Conservation (phyloP, 78 protist genomes). For the Speleostelium caveatum region DNA sequence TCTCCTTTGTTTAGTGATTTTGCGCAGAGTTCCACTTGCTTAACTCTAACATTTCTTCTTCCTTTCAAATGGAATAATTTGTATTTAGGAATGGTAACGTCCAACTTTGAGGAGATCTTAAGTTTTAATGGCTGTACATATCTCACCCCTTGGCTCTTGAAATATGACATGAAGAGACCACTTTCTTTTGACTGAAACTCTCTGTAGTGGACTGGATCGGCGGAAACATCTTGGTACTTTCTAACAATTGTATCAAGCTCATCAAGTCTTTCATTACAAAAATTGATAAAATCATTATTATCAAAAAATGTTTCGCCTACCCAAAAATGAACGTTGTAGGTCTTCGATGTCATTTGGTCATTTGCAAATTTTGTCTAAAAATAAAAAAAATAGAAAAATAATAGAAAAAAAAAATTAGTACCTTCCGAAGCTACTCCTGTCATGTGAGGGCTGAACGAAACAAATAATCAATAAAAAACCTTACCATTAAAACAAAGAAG, state of each 20-base stretch:
- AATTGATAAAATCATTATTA: neutral
- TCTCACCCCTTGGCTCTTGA: constrained; percentile 33
- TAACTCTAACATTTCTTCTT: constrained; percentile 42
- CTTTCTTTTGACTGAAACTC: constrained; percentile 67
- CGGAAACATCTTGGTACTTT: neutral
- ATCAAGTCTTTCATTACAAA: constrained; percentile 4
- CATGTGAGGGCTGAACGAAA: no score
- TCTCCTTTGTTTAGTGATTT: constrained; percentile 77
- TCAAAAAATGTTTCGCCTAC: constrained; percentile 7
- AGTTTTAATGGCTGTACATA: constrained; percentile 44
- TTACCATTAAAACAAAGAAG: constrained; percentile 24
- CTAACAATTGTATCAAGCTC: constrained; percentile 9
- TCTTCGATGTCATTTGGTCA: constrained; percentile 15
- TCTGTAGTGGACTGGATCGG: constrained; percentile 60
- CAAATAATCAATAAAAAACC: neutral
- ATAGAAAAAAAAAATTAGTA: neutral
- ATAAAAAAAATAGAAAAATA: neutral
- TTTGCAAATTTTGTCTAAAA: neutral
- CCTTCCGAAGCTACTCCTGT: no score
- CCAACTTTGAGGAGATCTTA: neutral
- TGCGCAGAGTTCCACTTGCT: constrained; percentile 41
- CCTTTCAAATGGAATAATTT: constrained; percentile 49
- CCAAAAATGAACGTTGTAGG: constrained; percentile 30
- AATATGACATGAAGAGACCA: constrained; percentile 37
- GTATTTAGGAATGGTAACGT: constrained; percentile 16